Conservation (phyloP, 768 basidiomycete species). For the Collybiopsis confluens region DNA sequence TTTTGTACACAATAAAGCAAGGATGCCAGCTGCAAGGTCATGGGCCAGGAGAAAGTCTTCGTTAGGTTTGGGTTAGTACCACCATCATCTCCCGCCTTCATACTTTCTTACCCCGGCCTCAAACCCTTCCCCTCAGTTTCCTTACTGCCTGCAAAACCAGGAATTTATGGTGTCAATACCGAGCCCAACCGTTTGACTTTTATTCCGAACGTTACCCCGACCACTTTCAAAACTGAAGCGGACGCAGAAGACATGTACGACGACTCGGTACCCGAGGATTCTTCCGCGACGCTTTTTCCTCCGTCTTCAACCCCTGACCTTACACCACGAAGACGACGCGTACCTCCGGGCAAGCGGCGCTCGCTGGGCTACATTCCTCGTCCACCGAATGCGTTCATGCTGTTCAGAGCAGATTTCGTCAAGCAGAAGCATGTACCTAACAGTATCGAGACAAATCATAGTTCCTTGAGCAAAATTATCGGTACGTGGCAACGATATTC, state of each 20-base stretch:
- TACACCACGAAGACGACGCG: slow-evolving; percentile 39
- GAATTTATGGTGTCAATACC: slow-evolving; percentile 2
- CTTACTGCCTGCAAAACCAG: slow-evolving; percentile 3
- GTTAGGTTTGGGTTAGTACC: slow-evolving; percentile 2
- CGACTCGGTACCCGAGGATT: slow-evolving; percentile 23
- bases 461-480: slow-evolving; percentile 70
- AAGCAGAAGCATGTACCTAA: slow-evolving; percentile 76
- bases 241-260: slow-evolving; percentile 15
- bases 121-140: not conserved
- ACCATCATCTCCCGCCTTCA: not conserved
- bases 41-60: slow-evolving; percentile 6
- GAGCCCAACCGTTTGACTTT: slow-evolving; percentile 37
- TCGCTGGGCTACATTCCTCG: slow-evolving; percentile 68
- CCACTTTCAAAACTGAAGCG: slow-evolving; percentile 39
- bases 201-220: slow-evolving; percentile 58
- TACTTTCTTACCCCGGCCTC: not conserved
- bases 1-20: slow-evolving; percentile 5
- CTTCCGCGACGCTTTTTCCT: slow-evolving; percentile 40
- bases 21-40: slow-evolving; percentile 5
- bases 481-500: slow-evolving; percentile 34
- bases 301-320: slow-evolving; percentile 38
- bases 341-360: slow-evolving; percentile 58
- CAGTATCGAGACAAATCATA: slow-evolving; percentile 74
- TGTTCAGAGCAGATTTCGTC: slow-evolving; percentile 81
- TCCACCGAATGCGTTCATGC: slow-evolving; percentile 83